phyloP scores from a whole-genome alignment of 1,139 yeast genomes.

The Scheffersomyces titani region DNA sequence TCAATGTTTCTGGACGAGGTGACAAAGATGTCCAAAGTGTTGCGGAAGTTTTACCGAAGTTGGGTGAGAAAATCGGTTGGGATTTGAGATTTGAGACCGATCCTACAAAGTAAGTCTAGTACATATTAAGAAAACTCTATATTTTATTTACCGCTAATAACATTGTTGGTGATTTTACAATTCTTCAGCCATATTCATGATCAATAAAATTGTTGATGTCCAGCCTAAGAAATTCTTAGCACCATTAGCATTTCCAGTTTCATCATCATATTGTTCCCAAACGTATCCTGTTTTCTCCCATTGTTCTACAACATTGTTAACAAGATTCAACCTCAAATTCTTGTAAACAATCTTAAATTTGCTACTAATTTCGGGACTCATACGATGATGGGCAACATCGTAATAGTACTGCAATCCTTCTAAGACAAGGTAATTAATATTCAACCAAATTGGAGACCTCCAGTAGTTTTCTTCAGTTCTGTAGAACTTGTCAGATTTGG shows the following conservation, averaged over 20 bases:
- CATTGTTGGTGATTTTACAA: background rate
- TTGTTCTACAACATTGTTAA: conserved; percentile 63
- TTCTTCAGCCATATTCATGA: conserved; percentile 76
- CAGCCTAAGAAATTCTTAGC: conserved; percentile 93
- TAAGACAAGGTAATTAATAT: conserved; percentile 80
- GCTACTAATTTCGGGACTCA: conserved; percentile 32
- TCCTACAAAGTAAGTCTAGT: conserved; percentile 33
- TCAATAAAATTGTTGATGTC: conserved; percentile 80
- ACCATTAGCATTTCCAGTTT: conserved; percentile 73
- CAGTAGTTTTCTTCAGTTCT: conserved; percentile 89
- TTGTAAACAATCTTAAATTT: conserved; percentile 46
- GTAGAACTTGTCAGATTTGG: conserved; percentile 65
- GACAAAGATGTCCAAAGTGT: conserved; percentile 98
- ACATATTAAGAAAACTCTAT: background rate
- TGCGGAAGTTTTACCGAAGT: conserved; percentile 85
- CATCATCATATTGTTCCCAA: conserved; percentile 89
- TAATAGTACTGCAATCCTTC: conserved; percentile 66
- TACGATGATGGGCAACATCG: conserved; percentile 1
- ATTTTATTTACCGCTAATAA: background rate
- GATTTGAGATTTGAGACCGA: conserved; percentile 82
- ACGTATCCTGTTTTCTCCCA: conserved; percentile 81
- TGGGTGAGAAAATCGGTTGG: conserved; percentile 94
- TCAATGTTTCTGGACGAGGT: conserved; percentile 96
- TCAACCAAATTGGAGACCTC: conserved; percentile 95
- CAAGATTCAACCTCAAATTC: conserved; percentile 64